Conservation (phyloP, 371 early-diverging fungal species). For the Rhizopus arrhizus region DNA sequence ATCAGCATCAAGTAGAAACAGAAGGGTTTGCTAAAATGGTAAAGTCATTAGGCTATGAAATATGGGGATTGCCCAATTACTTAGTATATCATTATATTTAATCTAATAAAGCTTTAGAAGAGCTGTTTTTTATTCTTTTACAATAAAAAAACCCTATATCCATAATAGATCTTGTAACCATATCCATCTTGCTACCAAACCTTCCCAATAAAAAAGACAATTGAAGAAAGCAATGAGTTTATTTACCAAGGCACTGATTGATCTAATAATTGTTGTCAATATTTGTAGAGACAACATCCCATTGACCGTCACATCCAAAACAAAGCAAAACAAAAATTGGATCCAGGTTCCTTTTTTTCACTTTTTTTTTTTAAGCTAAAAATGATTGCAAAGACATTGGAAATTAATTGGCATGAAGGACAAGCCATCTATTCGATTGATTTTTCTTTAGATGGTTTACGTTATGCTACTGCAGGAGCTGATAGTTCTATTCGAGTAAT, state of each 20-base stretch:
- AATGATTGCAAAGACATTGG: constrained; percentile 59
- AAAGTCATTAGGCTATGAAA: constrained; percentile 57
- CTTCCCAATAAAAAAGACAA: no score
- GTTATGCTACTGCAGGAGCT: constrained; percentile 92
- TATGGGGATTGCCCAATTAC: constrained; percentile 43
- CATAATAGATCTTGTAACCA: no score
- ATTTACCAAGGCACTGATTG: no score
- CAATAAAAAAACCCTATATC: no score
- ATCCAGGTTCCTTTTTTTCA: neutral
- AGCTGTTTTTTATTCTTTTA: no score
- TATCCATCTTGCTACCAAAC: no score
- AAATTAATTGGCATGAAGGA: constrained; percentile 95
- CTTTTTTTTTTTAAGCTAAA: neutral
- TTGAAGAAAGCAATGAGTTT: no score
- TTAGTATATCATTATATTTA: constrained; percentile 38
- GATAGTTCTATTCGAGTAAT: constrained; percentile 87
- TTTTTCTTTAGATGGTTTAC: constrained; percentile 73
- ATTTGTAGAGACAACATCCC: no score
- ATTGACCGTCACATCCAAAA: neutral
- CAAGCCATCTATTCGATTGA: constrained; percentile 89
- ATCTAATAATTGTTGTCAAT: no score
- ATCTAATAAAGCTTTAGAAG: no score
- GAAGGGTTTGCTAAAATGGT: constrained; percentile 79
- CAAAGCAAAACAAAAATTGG: neutral
- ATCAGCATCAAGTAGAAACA: constrained; percentile 64